Evolutionary conservation across 371 early-diverging fungal genomes (phyloP).

Genomic region (Dinochytrium kinnereticum): DNA sequence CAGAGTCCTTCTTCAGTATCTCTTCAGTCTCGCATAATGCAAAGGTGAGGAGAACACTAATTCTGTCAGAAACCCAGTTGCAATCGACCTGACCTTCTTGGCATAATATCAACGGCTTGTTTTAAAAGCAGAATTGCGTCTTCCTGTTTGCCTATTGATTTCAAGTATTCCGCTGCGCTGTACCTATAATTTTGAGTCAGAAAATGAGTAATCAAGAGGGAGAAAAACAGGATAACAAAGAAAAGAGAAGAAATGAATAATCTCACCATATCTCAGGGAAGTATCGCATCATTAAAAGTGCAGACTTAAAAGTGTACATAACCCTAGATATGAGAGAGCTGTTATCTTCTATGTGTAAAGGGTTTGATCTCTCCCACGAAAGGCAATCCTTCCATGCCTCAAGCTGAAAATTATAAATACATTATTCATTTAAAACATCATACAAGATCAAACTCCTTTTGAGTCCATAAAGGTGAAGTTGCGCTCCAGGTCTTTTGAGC

Average conservation of each 20-base stretch:
- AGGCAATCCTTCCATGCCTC: slow-evolving; percentile 82
- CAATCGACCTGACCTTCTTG: slow-evolving; percentile 78
- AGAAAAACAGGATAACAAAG: too few species aligned
- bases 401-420: slow-evolving; percentile 17
- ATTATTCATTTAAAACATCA: not conserved
- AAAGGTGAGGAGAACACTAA: slow-evolving; percentile 78
- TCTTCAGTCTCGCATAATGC: slow-evolving; percentile 88
- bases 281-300: slow-evolving; percentile 77
- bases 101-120: slow-evolving; percentile 74
- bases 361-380: slow-evolving; percentile 90
- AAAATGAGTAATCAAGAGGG: too few species aligned
- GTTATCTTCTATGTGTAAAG: slow-evolving; percentile 75
- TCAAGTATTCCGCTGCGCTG: slow-evolving; percentile 75
- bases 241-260: too few species aligned
- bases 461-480: slow-evolving; percentile 84
- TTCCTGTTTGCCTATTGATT: slow-evolving; percentile 68
- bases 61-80: slow-evolving; percentile 5
- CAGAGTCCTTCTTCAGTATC: slow-evolving; percentile 64
- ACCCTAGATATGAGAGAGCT: slow-evolving; percentile 71
- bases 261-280: slow-evolving; percentile 89
- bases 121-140: slow-evolving; percentile 78
- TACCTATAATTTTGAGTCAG: slow-evolving; percentile 57
- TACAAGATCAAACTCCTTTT: slow-evolving; percentile 67
- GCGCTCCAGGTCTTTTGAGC: slow-evolving; percentile 61
- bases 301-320: slow-evolving; percentile 84